Base-by-base conservation (phyloP, 1,139 yeast species). In the Scheffersomyces segobiensis region DNA sequence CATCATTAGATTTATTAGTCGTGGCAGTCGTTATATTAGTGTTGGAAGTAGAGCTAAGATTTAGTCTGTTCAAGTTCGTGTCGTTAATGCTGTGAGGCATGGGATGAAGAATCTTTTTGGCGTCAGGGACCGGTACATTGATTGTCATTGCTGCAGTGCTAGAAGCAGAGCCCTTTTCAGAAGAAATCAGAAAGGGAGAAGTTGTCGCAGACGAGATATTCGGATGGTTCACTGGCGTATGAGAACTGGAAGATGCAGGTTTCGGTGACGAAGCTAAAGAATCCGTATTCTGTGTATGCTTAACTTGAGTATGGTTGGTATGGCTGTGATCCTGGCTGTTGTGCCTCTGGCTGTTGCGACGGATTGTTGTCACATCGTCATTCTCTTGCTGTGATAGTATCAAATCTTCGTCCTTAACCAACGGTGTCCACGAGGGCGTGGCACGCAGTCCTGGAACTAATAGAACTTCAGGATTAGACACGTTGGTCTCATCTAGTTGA, bases 291-390 rank as follows among this genome's bases (percentile, higher is more conserved):
- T 32, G 42, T 5, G 17, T 14, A 32, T 32, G 14, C 42, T 32
- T 32, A 14, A 46, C 26, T 26, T 14, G 42, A 14, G 49, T 17
- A 26, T 47, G 19, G 26, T 48, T 53, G 22, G 26, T 48, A 18
- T 20, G 20, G 50, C 21, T 47, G 49, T 56, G n/a, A 14, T 50
- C n/a, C n/a, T n/a, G n/a, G n/a, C n/a, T 7, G 22, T 53, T 20
- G 56, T 52, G 24, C 54, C 50, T 49, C 18, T 42, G 52, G 52
- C 50, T 17, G 14, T 60, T 62, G 19, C 58, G 59, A 24, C 65
- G 70, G 48, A 70, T 61, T 8, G 73, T 72, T 3, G 72, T 63
- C 21, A 68, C 69, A 14, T 48, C 50, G 53, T 67, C 71, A 42
- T 64, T 61, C 55, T 70, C 68, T 46, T 61, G 61, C 39, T 62